Conservation (phyloP, 2,329 filamentous ascomycete species). For the Aspergillus sp. region DNA sequence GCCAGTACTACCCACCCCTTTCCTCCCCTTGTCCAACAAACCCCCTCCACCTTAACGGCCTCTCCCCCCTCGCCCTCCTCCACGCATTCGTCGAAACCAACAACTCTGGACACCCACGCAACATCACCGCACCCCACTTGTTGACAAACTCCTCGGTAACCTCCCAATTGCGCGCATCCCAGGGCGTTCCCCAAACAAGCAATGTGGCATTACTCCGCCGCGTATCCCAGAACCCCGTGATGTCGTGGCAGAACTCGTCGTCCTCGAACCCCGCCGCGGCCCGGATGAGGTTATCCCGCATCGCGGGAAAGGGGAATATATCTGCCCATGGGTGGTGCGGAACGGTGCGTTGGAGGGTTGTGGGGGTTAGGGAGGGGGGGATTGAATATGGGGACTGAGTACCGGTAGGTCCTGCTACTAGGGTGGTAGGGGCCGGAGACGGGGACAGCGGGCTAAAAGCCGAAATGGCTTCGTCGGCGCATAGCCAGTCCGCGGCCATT, state of each 20-base stretch:
- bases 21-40: too few relatives aligned
- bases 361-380: neutral
- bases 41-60: neutral
- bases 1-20: too few relatives aligned
- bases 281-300: conserved; percentile 46
- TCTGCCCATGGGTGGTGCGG: conserved; percentile 47
- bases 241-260: conserved; percentile 44
- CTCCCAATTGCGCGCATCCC: conserved; percentile 43
- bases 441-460: neutral
- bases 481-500: neutral
- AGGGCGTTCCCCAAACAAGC: conserved; percentile 46
- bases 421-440: neutral
- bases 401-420: too few relatives aligned
- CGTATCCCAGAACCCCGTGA: conserved; percentile 34
- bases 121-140: conserved; percentile 40
- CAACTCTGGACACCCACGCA: conserved; percentile 33
- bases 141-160: conserved; percentile 40
- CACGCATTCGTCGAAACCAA: neutral
- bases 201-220: conserved; percentile 21
- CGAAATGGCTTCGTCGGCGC: neutral
- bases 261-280: conserved; percentile 37
- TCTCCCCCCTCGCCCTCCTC: neutral
- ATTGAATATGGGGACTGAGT: neutral
- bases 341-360: conserved; percentile 34
- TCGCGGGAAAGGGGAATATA: conserved; percentile 46